Conservation (phyloP, 2,329 filamentous ascomycete species). For the Bretziella fagacearum region DNA sequence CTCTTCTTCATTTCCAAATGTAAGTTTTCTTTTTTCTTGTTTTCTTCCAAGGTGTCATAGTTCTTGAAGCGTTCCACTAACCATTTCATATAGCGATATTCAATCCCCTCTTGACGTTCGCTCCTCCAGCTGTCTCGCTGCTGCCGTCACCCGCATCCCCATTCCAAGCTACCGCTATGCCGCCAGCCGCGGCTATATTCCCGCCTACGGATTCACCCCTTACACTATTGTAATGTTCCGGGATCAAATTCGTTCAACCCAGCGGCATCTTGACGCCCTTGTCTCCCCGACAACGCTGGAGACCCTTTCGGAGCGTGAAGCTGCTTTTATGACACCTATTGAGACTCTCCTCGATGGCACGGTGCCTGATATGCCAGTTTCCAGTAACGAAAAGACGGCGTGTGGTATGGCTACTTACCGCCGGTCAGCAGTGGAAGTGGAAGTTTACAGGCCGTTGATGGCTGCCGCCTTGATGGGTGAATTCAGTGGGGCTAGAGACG, state of each 20-base stretch:
- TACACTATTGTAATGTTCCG: not conserved
- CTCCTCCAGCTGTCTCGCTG: not conserved
- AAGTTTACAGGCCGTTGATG: not conserved
- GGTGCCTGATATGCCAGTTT: not conserved
- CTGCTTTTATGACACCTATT: not conserved
- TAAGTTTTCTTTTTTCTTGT: not conserved
- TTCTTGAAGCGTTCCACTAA: not conserved
- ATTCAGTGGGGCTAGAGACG: too few species aligned
- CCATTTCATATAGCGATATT: not conserved
- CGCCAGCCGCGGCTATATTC: not conserved
- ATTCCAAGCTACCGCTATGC: not conserved
- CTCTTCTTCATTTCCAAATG: conserved; percentile 8
- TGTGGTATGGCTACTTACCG: not conserved
- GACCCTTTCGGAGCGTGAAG: not conserved
- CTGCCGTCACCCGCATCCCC: not conserved
- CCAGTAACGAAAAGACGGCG: not conserved
- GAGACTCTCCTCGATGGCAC: not conserved
- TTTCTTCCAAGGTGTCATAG: not conserved
- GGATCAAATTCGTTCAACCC: conserved; percentile 5
- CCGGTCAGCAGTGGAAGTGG: not conserved
- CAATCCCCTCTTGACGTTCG: not conserved
- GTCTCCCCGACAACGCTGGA: not conserved
- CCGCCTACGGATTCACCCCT: conserved; percentile 5
- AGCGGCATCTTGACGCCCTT: not conserved
- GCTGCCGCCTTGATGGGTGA: not conserved